Percentiles rank a stretch among this genome's conserved stretches.
phyloP scores from a whole-genome alignment of 768 basidiomycete species.

The Austroboletus eburneus region DNA sequence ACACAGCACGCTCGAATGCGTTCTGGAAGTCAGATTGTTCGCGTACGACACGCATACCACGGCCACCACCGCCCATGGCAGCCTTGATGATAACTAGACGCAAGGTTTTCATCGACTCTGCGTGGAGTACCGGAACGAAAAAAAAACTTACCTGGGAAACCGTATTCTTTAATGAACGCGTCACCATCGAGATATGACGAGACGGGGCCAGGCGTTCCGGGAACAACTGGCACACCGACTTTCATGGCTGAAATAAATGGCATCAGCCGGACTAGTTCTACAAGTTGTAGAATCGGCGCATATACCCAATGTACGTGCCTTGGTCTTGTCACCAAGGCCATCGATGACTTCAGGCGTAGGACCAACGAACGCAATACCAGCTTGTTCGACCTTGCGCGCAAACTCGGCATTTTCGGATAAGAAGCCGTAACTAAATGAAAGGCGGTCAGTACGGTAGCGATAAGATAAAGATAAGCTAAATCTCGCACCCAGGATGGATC shows the following conservation, averaged over 20 bases:
- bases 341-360: slow-evolving; percentile 96
- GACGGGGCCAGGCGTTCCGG: slow-evolving; percentile 96
- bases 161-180: slow-evolving; percentile 90
- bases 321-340: slow-evolving; percentile 97
- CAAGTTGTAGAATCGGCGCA: slow-evolving; percentile 1
- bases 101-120: slow-evolving; percentile 7
- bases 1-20: slow-evolving; percentile 87
- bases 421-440: slow-evolving; percentile 87
- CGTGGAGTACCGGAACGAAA: neutral
- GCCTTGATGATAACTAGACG: slow-evolving; percentile 94
- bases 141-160: slow-evolving; percentile 72
- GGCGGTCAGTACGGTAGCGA: slow-evolving; percentile 3
- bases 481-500: slow-evolving; percentile 90
- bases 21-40: slow-evolving; percentile 89
- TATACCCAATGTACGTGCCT: slow-evolving; percentile 83
- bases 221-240: slow-evolving; percentile 92
- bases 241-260: slow-evolving; percentile 61
- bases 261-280: slow-evolving; percentile 3
- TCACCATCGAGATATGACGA: slow-evolving; percentile 73
- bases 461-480: neutral
- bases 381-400: slow-evolving; percentile 96
- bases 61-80: slow-evolving; percentile 97
- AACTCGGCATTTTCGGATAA: slow-evolving; percentile 95
- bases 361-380: slow-evolving; percentile 95
- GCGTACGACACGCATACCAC: slow-evolving; percentile 98